These are phyloP conservation scores for Penicillium sp. DNA, from an alignment of 2,329 filamentous ascomycete species.

Conservation along the genomic window DNA sequence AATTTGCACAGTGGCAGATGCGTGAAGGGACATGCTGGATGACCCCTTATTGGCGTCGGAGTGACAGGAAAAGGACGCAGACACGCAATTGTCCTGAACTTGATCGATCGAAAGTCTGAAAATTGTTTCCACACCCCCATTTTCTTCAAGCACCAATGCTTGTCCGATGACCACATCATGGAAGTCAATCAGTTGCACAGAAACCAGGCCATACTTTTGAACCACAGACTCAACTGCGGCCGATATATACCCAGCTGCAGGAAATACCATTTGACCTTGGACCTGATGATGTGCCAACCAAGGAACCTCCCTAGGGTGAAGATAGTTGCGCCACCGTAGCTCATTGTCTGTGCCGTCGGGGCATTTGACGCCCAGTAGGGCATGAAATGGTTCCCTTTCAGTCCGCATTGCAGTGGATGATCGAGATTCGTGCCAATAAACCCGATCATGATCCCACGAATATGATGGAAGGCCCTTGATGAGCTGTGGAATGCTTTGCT, in stretches of 20 bases:
- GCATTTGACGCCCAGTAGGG: slow-evolving; percentile 21
- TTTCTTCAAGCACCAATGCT: slow-evolving; percentile 29
- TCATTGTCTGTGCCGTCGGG: slow-evolving; percentile 21
- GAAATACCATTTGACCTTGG: slow-evolving; percentile 34
- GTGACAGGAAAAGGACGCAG: slow-evolving; percentile 21
- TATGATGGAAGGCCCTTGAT: slow-evolving; percentile 24
- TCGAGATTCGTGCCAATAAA: slow-evolving; percentile 27
- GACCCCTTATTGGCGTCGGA: slow-evolving; percentile 19
- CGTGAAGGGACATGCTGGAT: slow-evolving; percentile 19
- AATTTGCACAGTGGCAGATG: slow-evolving; percentile 15
- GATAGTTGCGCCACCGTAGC: slow-evolving; percentile 34
- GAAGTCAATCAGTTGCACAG: slow-evolving; percentile 25
- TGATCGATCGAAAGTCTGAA: slow-evolving; percentile 23
- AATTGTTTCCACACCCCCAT: slow-evolving; percentile 20
- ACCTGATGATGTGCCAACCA: slow-evolving; percentile 39
- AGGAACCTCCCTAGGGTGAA: slow-evolving; percentile 31
- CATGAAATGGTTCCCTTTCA: slow-evolving; percentile 18
- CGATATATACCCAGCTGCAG: slow-evolving; percentile 31
- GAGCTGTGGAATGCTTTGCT: not conserved
- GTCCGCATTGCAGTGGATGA: slow-evolving; percentile 13
- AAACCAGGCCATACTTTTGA: slow-evolving; percentile 12
- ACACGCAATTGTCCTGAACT: not conserved
- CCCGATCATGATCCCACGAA: slow-evolving; percentile 25
- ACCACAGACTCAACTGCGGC: slow-evolving; percentile 30
- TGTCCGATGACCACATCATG: slow-evolving; percentile 27